A percentile compares a stretch with the other conserved stretches of the same genome.
Conservation (phyloP, 164 flowering plant species). For the Stephania japonica region DNA sequence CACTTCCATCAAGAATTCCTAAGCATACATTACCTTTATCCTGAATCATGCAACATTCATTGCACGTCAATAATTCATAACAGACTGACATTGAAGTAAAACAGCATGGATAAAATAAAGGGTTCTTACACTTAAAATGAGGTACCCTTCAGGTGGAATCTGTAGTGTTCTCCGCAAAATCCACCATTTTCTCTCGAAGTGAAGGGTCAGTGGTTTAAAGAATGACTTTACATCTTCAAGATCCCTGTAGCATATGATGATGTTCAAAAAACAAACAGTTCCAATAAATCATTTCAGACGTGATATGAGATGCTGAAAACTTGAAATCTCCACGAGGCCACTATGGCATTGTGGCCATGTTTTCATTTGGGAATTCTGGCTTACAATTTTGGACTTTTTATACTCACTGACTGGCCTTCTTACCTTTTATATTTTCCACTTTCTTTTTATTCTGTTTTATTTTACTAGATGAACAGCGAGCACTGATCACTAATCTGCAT, state of each 20-base stretch:
- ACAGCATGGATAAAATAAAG: background rate
- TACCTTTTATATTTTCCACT: background rate
- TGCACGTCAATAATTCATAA: constrained; percentile 3
- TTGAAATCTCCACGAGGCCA: background rate
- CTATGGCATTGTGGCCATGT: background rate
- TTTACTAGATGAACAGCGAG: background rate
- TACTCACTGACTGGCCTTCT: background rate
- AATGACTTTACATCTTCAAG: constrained; percentile 41
- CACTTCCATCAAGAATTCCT: constrained; percentile 74
- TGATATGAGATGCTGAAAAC: no score
- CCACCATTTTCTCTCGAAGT: constrained; percentile 63
- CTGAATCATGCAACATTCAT: constrained; percentile 30
- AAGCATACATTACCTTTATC: constrained; percentile 66
- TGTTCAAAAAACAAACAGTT: background rate
- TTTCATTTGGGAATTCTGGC: background rate
- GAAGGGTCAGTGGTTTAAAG: constrained; percentile 62
- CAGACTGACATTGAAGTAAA: background rate
- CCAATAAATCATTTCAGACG: background rate
- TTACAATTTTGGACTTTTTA: background rate
- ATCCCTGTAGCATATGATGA: constrained; percentile 34
- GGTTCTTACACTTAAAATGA: constrained; percentile 49
- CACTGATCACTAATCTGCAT: background rate
- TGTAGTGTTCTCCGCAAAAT: constrained; percentile 32
- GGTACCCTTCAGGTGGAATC: constrained; percentile 69
- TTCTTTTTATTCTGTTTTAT: background rate